Base-by-base conservation (phyloP, 192 early-diverging fungal genomes). In the Polychytrium aggregatum region DNA sequence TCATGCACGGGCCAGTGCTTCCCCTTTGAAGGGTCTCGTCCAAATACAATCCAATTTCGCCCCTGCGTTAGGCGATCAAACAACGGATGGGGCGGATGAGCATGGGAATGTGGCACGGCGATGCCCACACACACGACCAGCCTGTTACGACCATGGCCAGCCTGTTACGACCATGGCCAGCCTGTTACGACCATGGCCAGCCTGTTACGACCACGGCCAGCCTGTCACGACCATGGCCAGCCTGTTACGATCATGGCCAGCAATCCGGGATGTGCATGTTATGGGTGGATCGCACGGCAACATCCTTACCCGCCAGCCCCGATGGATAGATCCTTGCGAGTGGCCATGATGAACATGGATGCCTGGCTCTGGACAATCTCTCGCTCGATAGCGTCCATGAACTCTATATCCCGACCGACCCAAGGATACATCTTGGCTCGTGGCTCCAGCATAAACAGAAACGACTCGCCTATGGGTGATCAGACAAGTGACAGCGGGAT, bases 361-460 rank as follows among this genome's bases (percentile, higher is more conserved):
- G 66, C 56, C 20, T 52, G 28, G 34, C 59, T 51, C 22, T 50
- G 48, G 18, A 67, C 16, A 22, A 54, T 50, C n/a, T 54, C 52
- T 20, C 40, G 40, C 22, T 41, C 25, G 14, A 37, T 27, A 2
- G 13, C 30, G 8, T 35, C 45, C n/a, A 24, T 26, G 33, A 20
- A 17, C 9, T 62, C n/a, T 13, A 37, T 11, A 13, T 42, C 54
- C 9, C 50, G 42, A 35, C 66, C 67, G 17, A 70, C 46, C 67
- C 67, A 70, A 24, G 67, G 64, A 48, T 67, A 70, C 18, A 67
- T 44, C 42, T 67, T 67, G 9, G 63, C 67, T 29, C 35, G 68
- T 9, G 68, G 65, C 11, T 39, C 50, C 41, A 71, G 37, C 0
- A 53, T 60, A 47, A 71, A 71, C 1, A 71, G 37, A 50, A 71